Base-by-base conservation (phyloP, 78 protist genomes). In the Dictyostelium firmibasis region DNA sequence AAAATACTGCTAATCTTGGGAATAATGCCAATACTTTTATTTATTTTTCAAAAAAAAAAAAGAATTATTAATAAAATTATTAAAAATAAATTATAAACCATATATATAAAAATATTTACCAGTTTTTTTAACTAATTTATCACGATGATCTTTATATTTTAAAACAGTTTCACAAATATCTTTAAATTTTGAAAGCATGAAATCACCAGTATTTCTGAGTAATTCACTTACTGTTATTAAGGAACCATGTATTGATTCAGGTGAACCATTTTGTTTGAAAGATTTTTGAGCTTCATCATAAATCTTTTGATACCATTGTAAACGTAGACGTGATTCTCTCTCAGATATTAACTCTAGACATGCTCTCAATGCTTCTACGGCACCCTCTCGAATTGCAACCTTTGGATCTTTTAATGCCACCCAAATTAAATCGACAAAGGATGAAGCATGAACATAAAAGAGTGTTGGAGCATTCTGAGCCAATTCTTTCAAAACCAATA, bases 401-500 rank as follows among this genome's bases (percentile, higher is more conserved):
- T 92, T 91, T 35, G 77, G 33, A 60, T 95, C 96, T 9, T 78
- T 50, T 50, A 95, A 41, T 27, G 96, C 97, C 4, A 75, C 82
- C 92, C 95, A 76, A 62, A 95, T 78, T 14, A 91, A 84, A 91
- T 92, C 87, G 4, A 95, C 69, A 53, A 91, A 93, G 1, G 96
- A 43, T 29, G 84, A 33, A 4, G 91, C 87, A 62, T 94, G 85
- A 4, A 81, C 91, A 47, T 92, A 88, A 67, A 96, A 96, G 18
- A 93, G 96, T n/a, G 93, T 93, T 41, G 94, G 96, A 57, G 96
- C 92, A 43, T 91, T 93, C 16, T 83, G 91, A 10, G 96, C 97
- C 41, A 96, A 78, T 36, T 94, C 96, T 47, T 77, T 92, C 25
- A 81, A 33, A 1, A 95, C 89, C 69, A 94, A 69, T 27, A 93